phyloP scores from a whole-genome alignment of 805 yeast species.

The Pichia membranifaciens region DNA sequence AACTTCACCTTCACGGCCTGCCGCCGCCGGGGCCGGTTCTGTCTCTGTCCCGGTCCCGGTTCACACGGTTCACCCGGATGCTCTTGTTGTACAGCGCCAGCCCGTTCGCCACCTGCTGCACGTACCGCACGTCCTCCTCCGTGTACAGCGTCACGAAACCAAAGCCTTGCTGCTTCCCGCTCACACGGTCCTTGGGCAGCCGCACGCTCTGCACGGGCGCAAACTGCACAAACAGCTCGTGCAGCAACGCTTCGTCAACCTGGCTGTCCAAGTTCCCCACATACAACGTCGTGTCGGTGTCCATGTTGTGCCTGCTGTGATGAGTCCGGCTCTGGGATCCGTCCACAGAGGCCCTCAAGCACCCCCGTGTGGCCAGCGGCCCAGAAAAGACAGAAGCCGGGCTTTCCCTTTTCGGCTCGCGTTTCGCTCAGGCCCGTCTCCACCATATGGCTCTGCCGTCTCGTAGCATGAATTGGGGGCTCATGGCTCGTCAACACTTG shows the following conservation, averaged over 20 bases:
- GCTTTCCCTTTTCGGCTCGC: too few relatives aligned
- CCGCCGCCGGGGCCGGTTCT: too few relatives aligned
- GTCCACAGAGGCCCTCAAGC: too few relatives aligned
- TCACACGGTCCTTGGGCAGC: constrained; percentile 74
- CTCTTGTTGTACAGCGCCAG: constrained; percentile 55
- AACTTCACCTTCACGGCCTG: too few relatives aligned
- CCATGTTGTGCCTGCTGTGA: background rate
- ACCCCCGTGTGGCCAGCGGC: too few relatives aligned
- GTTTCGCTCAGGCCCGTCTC: too few relatives aligned
- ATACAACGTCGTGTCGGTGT: constrained; percentile 43
- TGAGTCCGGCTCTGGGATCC: background rate
- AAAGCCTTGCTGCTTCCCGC: constrained; percentile 72
- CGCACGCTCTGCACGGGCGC: constrained; percentile 69
- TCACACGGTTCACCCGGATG: constrained; percentile 51
- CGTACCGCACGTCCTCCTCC: constrained; percentile 64
- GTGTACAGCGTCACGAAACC: constrained; percentile 75
- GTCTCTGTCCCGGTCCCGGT: background rate
- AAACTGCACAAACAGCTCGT: constrained; percentile 79
- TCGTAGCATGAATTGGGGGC: too few relatives aligned
- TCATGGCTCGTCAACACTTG: too few relatives aligned
- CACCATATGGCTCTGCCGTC: too few relatives aligned
- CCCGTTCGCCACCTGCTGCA: constrained; percentile 53
- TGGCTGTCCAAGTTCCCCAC: constrained; percentile 77
- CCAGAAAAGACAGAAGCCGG: too few relatives aligned
- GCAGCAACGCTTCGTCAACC: constrained; percentile 64